Base-by-base conservation (phyloP, 306 rosid genomes). In the Delonix regia region DNA sequence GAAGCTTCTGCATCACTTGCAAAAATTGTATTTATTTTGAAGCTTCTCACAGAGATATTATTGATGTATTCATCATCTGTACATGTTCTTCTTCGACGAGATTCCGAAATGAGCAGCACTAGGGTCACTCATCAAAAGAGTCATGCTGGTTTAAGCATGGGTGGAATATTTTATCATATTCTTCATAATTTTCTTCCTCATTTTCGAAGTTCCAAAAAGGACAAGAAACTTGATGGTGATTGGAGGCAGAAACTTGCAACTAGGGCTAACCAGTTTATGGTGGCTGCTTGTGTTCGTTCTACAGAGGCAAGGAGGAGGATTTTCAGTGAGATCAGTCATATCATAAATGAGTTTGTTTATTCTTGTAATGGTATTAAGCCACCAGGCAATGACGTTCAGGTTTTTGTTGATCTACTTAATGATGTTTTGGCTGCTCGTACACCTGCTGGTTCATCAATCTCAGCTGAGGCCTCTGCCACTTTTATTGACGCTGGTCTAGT, bases 201-300 rank as follows among this genome's bases (percentile, higher is more conserved):
- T 80, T 85, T 90, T 62, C 90, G 93, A 69, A 84, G 77, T 83
- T 79, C 88, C 21, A 93, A 91, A 73, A 93, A 84, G 86, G 98
- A 96, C 71, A 93, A 96, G 90, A 93, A 88, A 88, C 67, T 70
- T 63, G 99, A 96, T 80, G 90, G 96, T 61, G 99, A 93, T 80
- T 96, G 98, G 99, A 91, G 90, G 88, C 99, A 93, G 83, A 96
- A 96, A 71, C 86, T 96, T 69, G 97, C 97, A 84, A 91, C 88
- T 76, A 85, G 97, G 86, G 97, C 96, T 51, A 93, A 90, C 75
- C 98, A 96, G 75, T 91, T 96, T 86, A 30, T 96, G 81, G 98
- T 96, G 66, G 98, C 98, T 62, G 88, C 96, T 3, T 91, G 94
- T 85, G 97, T 91, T 83, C 96, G 98, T 67, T 93, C 99, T 63